Evolutionary conservation across 257 asterid genomes (phyloP), one percentile per base, ranked within the genome.

Genomic region (Galeopsis tetrahit): DNA sequence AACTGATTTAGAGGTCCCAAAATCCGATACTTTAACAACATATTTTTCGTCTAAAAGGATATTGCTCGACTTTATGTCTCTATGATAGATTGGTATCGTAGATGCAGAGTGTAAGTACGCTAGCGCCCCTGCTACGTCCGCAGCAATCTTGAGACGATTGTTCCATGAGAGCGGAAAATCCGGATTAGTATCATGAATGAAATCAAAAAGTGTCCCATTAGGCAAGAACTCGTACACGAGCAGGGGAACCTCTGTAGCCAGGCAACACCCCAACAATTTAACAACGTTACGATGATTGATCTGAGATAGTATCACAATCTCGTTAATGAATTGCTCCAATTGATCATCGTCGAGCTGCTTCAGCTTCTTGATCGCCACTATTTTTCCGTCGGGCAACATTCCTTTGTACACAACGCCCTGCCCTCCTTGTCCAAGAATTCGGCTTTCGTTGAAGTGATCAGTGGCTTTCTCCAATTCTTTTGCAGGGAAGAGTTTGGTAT

Each of bases 391-490:
- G 7, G 66, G 34, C 58, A 75, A 49, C 79, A 75, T 79, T 10
- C 80, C 80, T 64, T 79, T 79, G 33, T 70, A 79, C 17, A 79
- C 83, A 0, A 73, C 70, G 15, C 77, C 80, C 32, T 79, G 80
- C 14, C 82, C 82, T 21, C 79, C 82, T 4, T 55, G 79, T 0
- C 82, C 79, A 3, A 74, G 66, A 15, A 79, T 67, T 58, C 80
- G 48, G 51, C 63, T 75, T 35, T 42, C 32, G 59, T 64, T 65
- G 77, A 77, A 77, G 73, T 44, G 39, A n/a, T 70, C 73, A 1
- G 80, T 70, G 34, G 80, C 76, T 76, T 70, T 76, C 67, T 76
- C 80, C 52, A 76, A 10, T 59, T 70, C 80, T 32, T 53, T 63
- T 4, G 72, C 75, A 10, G 72, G 55, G 38, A 70, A 76, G 2